A percentile compares a stretch with the other conserved stretches of the same genome.
phyloP scores from a whole-genome alignment of 1,284 basidiomycete species.

The Tilletia caries region DNA sequence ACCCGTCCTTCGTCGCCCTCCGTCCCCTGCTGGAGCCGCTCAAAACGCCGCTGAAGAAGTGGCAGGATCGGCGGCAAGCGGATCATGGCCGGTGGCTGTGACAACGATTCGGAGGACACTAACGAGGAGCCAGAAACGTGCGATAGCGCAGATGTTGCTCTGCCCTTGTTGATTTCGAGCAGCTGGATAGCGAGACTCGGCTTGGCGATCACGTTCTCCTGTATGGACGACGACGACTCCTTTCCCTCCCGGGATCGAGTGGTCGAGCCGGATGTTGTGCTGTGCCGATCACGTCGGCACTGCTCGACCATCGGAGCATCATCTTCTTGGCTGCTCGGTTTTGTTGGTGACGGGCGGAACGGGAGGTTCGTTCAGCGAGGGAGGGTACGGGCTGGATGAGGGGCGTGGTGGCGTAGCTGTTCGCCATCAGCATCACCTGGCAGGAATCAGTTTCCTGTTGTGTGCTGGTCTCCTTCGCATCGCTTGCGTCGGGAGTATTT shows the following conservation, averaged over 20 bases:
- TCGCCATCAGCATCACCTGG: too few relatives aligned
- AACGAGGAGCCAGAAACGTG: background rate
- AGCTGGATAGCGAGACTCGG: too few relatives aligned
- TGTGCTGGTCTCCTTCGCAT: too few relatives aligned
- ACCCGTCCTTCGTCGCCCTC: too few relatives aligned
- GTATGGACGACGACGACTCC: background rate
- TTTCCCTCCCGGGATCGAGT: background rate
- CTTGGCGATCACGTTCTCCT: too few relatives aligned
- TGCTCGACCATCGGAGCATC: background rate
- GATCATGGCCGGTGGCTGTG: background rate
- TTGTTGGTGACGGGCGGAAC: too few relatives aligned
- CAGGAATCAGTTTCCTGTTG: too few relatives aligned
- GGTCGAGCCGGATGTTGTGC: background rate
- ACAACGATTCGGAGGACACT: background rate
- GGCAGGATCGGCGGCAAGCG: background rate
- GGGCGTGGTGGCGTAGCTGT: background rate
- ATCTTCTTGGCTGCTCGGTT: too few relatives aligned
- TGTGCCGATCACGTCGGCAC: background rate
- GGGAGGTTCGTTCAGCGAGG: background rate
- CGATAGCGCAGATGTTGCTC: too few relatives aligned
- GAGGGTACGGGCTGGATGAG: conserved; percentile 4
- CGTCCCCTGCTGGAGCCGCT: background rate
- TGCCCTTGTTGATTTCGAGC: too few relatives aligned
- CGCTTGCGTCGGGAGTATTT: too few relatives aligned
- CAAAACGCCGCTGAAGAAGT: background rate